Percentiles rank a stretch among this genome's conserved stretches.
Evolutionary conservation across 1,139 yeast genomes (phyloP).

Genomic region (Debaryomyces coudertii): DNA sequence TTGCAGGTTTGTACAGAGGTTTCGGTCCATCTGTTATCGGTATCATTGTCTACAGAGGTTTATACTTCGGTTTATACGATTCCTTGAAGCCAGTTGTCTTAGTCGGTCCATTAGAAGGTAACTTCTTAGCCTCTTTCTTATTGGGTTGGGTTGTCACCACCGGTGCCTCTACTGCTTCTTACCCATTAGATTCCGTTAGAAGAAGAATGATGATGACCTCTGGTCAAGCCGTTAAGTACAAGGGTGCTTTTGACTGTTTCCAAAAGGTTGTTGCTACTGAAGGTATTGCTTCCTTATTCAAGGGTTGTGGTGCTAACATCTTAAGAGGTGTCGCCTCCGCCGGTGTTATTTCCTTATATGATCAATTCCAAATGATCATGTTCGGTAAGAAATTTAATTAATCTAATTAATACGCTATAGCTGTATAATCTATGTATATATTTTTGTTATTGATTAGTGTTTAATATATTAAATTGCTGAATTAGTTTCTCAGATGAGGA

Average conservation of each 20-base stretch:
- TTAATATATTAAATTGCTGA: constrained; percentile 8
- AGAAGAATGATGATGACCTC: constrained; percentile 63
- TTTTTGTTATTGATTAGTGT: constrained; percentile 11
- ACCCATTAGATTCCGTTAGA: constrained; percentile 59
- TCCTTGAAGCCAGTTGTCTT: constrained; percentile 57
- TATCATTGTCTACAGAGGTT: constrained; percentile 59
- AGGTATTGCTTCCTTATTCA: constrained; percentile 54
- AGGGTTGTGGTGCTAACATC: constrained; percentile 61
- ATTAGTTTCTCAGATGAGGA: not conserved
- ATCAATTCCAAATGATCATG: constrained; percentile 53
- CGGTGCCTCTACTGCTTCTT: constrained; percentile 58
- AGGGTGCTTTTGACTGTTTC: constrained; percentile 55
- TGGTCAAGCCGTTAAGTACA: constrained; percentile 57
- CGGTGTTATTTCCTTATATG: constrained; percentile 57
- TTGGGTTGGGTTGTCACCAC: constrained; percentile 60
- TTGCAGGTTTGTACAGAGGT: constrained; percentile 62
- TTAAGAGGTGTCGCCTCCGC: constrained; percentile 63
- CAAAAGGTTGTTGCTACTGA: constrained; percentile 54
- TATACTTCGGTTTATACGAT: constrained; percentile 58
- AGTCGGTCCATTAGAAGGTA: constrained; percentile 59
- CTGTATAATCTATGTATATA: constrained; percentile 14
- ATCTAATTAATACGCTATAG: constrained; percentile 19
- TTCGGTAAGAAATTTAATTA: constrained; percentile 53
- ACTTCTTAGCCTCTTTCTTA: constrained; percentile 57
- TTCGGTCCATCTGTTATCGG: constrained; percentile 59